phyloP scores from a whole-genome alignment of 768 basidiomycete species.

The Lyophyllum atratum region DNA sequence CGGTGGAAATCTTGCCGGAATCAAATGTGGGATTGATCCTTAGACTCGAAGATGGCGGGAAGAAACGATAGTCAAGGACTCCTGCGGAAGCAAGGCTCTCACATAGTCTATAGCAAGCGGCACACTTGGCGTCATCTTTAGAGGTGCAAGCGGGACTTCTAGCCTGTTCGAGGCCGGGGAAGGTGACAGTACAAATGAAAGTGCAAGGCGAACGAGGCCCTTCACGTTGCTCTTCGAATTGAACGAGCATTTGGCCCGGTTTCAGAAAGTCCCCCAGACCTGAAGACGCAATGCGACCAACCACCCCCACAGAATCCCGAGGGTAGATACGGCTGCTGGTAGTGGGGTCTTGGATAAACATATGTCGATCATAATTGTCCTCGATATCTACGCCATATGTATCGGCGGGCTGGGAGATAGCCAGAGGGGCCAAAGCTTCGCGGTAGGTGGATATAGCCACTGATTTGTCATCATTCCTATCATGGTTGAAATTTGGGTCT shows the following conservation, averaged over 20 bases:
- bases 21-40: conserved; percentile 17
- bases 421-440: conserved; percentile 50
- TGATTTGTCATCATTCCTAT: too few species aligned
- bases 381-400: conserved; percentile 53
- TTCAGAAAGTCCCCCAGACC: conserved; percentile 11
- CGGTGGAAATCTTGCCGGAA: conserved; percentile 9
- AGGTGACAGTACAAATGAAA: conserved; percentile 51
- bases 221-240: conserved; percentile 38
- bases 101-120: conserved; percentile 62
- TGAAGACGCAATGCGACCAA: conserved; percentile 53
- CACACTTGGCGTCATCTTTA: conserved; percentile 54
- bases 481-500: conserved; percentile 28
- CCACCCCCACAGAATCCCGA: conserved; percentile 55
- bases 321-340: conserved; percentile 60
- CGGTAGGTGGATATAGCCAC: too few species aligned
- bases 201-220: conserved; percentile 23
- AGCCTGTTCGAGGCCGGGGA: conserved; percentile 43
- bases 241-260: conserved; percentile 35
- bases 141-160: conserved; percentile 47
- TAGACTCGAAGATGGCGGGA: conserved; percentile 34
- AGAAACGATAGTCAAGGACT: conserved; percentile 51
- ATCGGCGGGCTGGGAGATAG: conserved; percentile 39
- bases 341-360: conserved; percentile 59
- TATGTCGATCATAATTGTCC: conserved; percentile 40
- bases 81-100: conserved; percentile 48